Percentiles rank a stretch among this genome's conserved stretches.
Evolutionary conservation across 768 basidiomycete species (phyloP).

Genomic region (Pulveroboletus sp.): DNA sequence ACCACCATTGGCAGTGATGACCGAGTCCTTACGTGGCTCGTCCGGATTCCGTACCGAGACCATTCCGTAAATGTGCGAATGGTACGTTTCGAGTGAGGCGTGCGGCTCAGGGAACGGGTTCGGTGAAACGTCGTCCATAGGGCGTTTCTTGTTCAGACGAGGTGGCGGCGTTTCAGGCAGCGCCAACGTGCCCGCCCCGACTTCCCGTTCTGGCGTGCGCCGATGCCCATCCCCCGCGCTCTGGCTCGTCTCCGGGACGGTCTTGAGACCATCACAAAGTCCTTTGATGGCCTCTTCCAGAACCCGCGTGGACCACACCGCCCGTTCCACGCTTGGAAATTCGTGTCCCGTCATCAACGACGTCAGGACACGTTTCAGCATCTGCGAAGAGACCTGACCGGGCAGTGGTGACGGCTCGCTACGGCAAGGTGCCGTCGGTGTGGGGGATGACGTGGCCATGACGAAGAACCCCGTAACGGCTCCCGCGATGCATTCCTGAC

Average conservation of each 20-base stretch:
- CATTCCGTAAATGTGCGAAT: slow-evolving; percentile 57
- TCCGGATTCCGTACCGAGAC: slow-evolving; percentile 48
- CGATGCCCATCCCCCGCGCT: slow-evolving; percentile 27
- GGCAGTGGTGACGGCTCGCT: slow-evolving; percentile 41
- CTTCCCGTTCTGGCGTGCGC: slow-evolving; percentile 41
- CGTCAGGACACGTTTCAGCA: slow-evolving; percentile 66
- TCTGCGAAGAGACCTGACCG: slow-evolving; percentile 60
- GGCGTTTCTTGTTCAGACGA: slow-evolving; percentile 21
- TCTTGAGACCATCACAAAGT: slow-evolving; percentile 60
- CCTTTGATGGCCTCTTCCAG: slow-evolving; percentile 66
- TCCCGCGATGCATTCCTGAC: slow-evolving; percentile 90
- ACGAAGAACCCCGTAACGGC: slow-evolving; percentile 93
- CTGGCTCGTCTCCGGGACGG: slow-evolving; percentile 20
- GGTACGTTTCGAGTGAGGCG: slow-evolving; percentile 57
- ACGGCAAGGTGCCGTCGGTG: slow-evolving; percentile 3
- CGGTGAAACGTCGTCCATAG: slow-evolving; percentile 49
- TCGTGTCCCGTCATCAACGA: slow-evolving; percentile 72
- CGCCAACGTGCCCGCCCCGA: slow-evolving; percentile 29
- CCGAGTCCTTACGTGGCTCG: slow-evolving; percentile 24
- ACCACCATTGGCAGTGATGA: slow-evolving; percentile 7
- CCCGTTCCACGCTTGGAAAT: slow-evolving; percentile 64
- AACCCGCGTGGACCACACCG: slow-evolving; percentile 65
- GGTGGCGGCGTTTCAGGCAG: slow-evolving; percentile 54
- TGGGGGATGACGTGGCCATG: slow-evolving; percentile 43
- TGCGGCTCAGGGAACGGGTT: slow-evolving; percentile 67